phyloP scores from a whole-genome alignment of 208 protist genomes.

The Angomonas deanei region DNA sequence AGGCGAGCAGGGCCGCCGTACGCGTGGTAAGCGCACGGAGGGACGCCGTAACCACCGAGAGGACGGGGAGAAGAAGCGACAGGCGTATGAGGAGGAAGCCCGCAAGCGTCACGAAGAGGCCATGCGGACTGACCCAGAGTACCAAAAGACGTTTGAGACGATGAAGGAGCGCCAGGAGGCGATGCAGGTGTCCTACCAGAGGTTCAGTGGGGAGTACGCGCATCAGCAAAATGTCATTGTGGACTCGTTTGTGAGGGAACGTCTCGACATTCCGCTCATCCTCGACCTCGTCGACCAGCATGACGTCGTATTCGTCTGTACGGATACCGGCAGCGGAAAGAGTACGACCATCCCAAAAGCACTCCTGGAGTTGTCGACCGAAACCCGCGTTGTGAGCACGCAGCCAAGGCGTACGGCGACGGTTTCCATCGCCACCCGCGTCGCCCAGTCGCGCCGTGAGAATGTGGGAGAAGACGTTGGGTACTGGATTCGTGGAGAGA shows the following conservation, averaged over 20 bases:
- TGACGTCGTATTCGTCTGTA: conserved; percentile 84
- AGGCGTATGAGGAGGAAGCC: conserved; percentile 30
- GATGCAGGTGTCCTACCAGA: conserved; percentile 35
- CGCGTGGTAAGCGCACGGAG: neutral
- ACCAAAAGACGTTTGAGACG: conserved; percentile 61
- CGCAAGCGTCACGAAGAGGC: conserved; percentile 58
- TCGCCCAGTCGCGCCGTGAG: conserved; percentile 52
- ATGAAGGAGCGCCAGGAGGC: conserved; percentile 56
- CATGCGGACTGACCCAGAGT: conserved; percentile 53
- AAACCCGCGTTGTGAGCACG: conserved; percentile 53
- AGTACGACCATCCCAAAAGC: conserved; percentile 80
- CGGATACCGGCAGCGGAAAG: conserved; percentile 86
- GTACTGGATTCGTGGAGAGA: conserved; percentile 85
- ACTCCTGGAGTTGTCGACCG: conserved; percentile 47
- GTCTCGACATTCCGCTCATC: conserved; percentile 79
- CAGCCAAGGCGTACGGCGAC: conserved; percentile 78
- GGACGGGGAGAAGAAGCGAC: conserved; percentile 19
- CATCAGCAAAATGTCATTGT: conserved; percentile 42
- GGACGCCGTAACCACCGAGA: conserved; percentile 21
- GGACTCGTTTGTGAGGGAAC: conserved; percentile 40
- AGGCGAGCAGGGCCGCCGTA: neutral
- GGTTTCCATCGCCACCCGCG: conserved; percentile 64
- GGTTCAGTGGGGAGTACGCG: conserved; percentile 47
- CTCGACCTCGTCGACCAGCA: conserved; percentile 73
- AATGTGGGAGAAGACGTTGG: conserved; percentile 66